Evolutionary conservation across 2,329 filamentous ascomycete species (phyloP), one percentile per base, ranked within the genome.

Genomic region (Periglandula ipomoeae): DNA sequence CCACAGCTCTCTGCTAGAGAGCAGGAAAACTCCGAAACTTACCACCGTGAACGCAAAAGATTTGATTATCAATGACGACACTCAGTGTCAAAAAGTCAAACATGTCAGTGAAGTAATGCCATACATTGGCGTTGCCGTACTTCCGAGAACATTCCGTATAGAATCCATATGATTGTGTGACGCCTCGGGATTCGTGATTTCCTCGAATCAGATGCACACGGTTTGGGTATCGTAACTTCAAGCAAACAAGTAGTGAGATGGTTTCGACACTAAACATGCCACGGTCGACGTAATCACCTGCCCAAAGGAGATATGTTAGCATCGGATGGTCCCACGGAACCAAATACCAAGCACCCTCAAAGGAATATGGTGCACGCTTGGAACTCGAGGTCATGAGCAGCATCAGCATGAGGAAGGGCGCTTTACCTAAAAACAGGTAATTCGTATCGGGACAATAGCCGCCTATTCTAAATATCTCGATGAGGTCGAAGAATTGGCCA

Each of bases 81-180:
- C 88, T 95, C 50, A 98, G 74, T 7, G 91, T 97, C 55, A 98
- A 76, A 67, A 95, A 98, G 70, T 98, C 93, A 69, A 98, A 98
- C 90, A 98, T 97, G 71, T 98, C 93, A 56, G 93, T 98, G 65
- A 98, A 98, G 67, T 97, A 93, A 69, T 98, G 93, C 93, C 93
- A 98, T 20, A 98, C 93, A 60, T 93, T 96, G 55, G 93, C 89
- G 63, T 95, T 97, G 65, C 93, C 93, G 69, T 98, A 98, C 70
- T 98, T 98, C 58, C 93, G 85, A 19, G 87, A 89, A 69, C 93
- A 98, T 65, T 98, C 93, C 20, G 93, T 97, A 66, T 98, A 98
- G 72, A 98, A 98, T 50, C 93, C 93, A 69, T 98, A 98, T 24
- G 91, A 97, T 69, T 98, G 93, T 10, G 93, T 98, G 47, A 98